Evolutionary conservation across 1,284 basidiomycete species (phyloP).

Genomic region (Phaffia rhodozyma): DNA sequence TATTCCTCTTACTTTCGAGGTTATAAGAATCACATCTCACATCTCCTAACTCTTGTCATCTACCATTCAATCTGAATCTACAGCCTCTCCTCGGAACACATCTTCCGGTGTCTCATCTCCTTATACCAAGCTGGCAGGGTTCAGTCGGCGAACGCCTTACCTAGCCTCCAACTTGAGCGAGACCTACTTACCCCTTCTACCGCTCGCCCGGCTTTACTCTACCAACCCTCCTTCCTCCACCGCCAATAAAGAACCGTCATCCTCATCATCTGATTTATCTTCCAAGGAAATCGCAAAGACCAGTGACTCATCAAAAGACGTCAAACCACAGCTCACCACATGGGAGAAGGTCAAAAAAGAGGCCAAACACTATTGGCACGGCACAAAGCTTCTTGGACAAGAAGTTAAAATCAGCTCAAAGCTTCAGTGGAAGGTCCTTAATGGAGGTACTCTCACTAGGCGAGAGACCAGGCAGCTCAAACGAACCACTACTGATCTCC

Average conservation of each 20-base stretch:
- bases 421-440: slow-evolving; percentile 81
- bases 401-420: slow-evolving; percentile 84
- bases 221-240: slow-evolving; percentile 1
- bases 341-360: slow-evolving; percentile 96
- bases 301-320: background rate
- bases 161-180: background rate
- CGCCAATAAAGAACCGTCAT: background rate
- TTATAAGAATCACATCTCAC: too few relatives aligned
- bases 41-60: too few relatives aligned
- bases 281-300: background rate
- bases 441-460: slow-evolving; percentile 81
- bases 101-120: too few relatives aligned
- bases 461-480: slow-evolving; percentile 87
- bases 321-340: slow-evolving; percentile 21
- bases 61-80: too few relatives aligned
- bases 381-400: slow-evolving; percentile 83
- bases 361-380: slow-evolving; percentile 93
- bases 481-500: slow-evolving; percentile 82
- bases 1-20: too few relatives aligned
- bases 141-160: too few relatives aligned
- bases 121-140: too few relatives aligned
- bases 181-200: background rate
- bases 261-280: slow-evolving; percentile 8
- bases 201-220: background rate
- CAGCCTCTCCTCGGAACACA: too few relatives aligned